Evolutionary conservation across 352 stramenopile species (phyloP), one percentile per base, ranked within the genome.

Genomic region (Phytophthora gonapodyides): DNA sequence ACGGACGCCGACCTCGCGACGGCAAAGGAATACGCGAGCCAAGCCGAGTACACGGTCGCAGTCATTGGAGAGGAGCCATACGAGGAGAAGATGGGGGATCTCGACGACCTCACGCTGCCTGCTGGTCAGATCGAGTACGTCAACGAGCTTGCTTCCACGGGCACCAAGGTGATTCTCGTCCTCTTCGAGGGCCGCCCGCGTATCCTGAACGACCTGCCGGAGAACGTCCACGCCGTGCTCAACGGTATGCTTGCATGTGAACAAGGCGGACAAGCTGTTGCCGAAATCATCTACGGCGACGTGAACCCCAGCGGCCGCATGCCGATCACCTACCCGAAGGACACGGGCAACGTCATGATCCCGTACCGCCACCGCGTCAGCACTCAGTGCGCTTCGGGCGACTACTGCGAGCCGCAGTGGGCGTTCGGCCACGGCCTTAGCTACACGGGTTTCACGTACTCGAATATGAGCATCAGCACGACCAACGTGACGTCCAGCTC

Each of bases 11-110:
- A 82, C 48, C 63, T 85, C 8, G 67, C 64, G 44, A 75, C 57
- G 27, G 84, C 61, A 36, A 91, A 84, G 67, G 27, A 58, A 0
- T 58, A 78, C 24, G 82, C 79, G 6, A 57, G 49, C 9, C 54
- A 63, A 27, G 53, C 53, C 5, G 42, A 61, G 5, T 52, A 33
- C 41, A 61, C 51, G 13, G 12, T 61, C 11, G 52, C 88, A 11
- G 82, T 73, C 21, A 75, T 95, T 24, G 86, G 87, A 24, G 87
- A 96, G 62, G 48, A 45, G 13, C 49, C 74, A 3, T 96, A 94
- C 58, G 73, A 86, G 7, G 87, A 94, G 54, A 96, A 93, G 51
- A 72, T 68, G 2, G 87, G 88, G 1, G 88, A 96, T 52, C 82
- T 96, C 44, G 51, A 88, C 33, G 78, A 93, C 44, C 49, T 92